Evolutionary conservation across 768 basidiomycete species (phyloP), one percentile per base, ranked within the genome.

Genomic region (Rhodotorula babjevae): DNA sequence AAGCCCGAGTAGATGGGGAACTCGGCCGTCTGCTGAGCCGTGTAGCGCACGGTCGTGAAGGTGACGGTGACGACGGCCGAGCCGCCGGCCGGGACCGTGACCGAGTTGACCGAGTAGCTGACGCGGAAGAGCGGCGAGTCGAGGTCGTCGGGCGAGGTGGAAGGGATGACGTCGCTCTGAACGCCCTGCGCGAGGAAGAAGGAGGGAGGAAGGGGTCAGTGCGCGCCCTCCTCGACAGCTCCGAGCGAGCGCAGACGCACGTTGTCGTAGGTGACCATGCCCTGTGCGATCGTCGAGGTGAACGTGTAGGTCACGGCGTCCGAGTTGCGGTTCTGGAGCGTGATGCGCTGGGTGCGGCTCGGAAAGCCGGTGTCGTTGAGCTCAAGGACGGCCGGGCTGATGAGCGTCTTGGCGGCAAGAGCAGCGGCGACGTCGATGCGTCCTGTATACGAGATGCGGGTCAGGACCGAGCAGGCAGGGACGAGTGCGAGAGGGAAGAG

Each of bases 351-450:
- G 15, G 77, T 60, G 0, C 80, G 78, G 63, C 82, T 80, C 78
- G 86, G 85, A 77, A 87, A 82, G 15, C 85, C 83, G 8, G 88
- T 89, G 78, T 89, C 88, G 73, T 90, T 89, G 53, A 88, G 80
- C 50, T 86, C 74, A n/a, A 89, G 81, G 76, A 88, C 85, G 23
- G 84, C 83, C 11, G 87, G 87, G 10, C 84, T 83, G 40, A 89
- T 80, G 52, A 85, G 77, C 9, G 87, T 85, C 0, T 82, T 84
- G 6, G 84, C 49, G 16, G 64, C 60, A 60, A 89, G 81, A 0
- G 88, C 87, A 67, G 85, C 83, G 79, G 84, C 86, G 19, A 86
- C 86, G 70, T 89, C 82, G 64, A 89, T 80, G 49, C 8, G 2
- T 19, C 25, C 6, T 3, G 21, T n/a, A n/a, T n/a, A n/a, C n/a